These are phyloP conservation scores for Ophioceras dolichostomum DNA, from an alignment of 2,329 filamentous ascomycete species.

Conservation along the genomic window DNA sequence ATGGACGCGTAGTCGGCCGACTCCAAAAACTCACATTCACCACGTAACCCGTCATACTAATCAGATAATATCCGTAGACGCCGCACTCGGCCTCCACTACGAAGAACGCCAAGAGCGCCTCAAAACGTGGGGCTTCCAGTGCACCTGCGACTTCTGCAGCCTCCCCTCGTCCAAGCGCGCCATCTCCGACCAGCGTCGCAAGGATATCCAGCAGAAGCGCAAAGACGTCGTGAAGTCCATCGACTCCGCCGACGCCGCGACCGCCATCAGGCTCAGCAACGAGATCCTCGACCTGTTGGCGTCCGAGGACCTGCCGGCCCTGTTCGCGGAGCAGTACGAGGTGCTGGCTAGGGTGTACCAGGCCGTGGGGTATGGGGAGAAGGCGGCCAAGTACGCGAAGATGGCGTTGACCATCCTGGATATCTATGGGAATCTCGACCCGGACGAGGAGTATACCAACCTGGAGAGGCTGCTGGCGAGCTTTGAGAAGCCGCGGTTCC, in stretches of 20 bases:
- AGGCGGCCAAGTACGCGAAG: conserved; percentile 15
- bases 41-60: too few species aligned
- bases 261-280: conserved; percentile 15
- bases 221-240: conserved; percentile 14
- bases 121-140: conserved; percentile 18
- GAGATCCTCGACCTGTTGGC: conserved; percentile 15
- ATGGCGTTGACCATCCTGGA: conserved; percentile 16
- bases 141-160: conserved; percentile 31
- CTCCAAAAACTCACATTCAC: too few species aligned
- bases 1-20: too few species aligned
- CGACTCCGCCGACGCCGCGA: conserved; percentile 12
- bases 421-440: neutral
- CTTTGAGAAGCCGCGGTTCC: neutral
- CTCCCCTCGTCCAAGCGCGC: conserved; percentile 33
- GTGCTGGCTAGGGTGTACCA: conserved; percentile 20
- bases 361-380: conserved; percentile 14
- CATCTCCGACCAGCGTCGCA: conserved; percentile 18
- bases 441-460: conserved; percentile 16
- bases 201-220: conserved; percentile 14
- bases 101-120: conserved; percentile 14
- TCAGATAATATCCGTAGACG: conserved; percentile 10
- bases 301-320: conserved; percentile 16
- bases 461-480: neutral
- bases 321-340: conserved; percentile 20
- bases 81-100: conserved; percentile 1